A percentile compares a stretch with the other conserved stretches of the same genome.
Evolutionary conservation across 2,329 filamentous ascomycete genomes (phyloP).

Genomic region (Colletotrichum noveboracense): DNA sequence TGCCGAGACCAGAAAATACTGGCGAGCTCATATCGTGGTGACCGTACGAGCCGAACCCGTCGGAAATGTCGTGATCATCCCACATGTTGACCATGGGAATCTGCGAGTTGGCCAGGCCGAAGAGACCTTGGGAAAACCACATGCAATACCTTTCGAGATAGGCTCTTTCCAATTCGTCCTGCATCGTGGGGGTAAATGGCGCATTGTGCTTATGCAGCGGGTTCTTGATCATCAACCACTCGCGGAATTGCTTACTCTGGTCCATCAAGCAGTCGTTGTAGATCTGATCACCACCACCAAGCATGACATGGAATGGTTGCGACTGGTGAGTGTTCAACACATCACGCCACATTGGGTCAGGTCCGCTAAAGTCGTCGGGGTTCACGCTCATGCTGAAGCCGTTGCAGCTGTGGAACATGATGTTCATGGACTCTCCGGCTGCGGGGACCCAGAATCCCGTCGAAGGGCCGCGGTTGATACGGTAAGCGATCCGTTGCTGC

Average conservation of each 20-base stretch:
- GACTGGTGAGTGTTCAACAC: conserved; percentile 92
- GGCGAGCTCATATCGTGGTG: conserved; percentile 90
- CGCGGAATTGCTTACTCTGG: conserved; percentile 76
- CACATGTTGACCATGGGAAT: conserved; percentile 99
- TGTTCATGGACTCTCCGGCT: conserved; percentile 87
- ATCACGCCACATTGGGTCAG: conserved; percentile 96
- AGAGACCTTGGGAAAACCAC: conserved; percentile 97
- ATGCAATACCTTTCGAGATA: conserved; percentile 87
- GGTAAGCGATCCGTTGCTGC: conserved; percentile 90
- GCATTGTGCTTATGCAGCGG: conserved; percentile 79
- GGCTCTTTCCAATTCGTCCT: conserved; percentile 85
- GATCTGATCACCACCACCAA: conserved; percentile 95
- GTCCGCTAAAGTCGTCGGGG: conserved; percentile 81
- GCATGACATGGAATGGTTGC: conserved; percentile 95
- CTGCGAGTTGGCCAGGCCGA: conserved; percentile 89
- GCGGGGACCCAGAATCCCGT: conserved; percentile 95
- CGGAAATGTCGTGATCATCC: conserved; percentile 92
- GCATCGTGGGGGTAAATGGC: conserved; percentile 81
- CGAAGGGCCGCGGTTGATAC: conserved; percentile 89
- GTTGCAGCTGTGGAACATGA: conserved; percentile 99
- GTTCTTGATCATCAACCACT: conserved; percentile 85
- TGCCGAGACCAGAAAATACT: conserved; percentile 88
- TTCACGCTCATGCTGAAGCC: conserved; percentile 87
- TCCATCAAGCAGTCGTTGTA: conserved; percentile 89
- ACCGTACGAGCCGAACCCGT: conserved; percentile 92